Percentiles rank a stretch among this genome's conserved stretches.
Conservation (phyloP, 1,284 basidiomycete genomes). For the Trametes versicolor region DNA sequence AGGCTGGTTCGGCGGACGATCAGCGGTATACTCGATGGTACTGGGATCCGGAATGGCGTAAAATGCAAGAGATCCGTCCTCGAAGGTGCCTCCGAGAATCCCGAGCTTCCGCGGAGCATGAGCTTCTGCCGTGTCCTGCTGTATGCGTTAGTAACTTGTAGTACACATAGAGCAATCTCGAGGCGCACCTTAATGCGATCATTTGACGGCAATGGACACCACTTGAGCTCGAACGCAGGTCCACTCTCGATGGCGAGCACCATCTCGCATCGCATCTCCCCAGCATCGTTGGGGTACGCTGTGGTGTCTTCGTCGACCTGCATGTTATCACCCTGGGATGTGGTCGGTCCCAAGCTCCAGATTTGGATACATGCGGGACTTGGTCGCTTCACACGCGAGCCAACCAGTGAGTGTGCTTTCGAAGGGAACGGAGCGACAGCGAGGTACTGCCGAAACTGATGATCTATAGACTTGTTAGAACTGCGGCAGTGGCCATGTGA, state of each 20-base stretch:
- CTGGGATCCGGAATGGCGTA: conserved; percentile 81
- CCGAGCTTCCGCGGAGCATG: conserved; percentile 69
- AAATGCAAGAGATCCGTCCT: conserved; percentile 83
- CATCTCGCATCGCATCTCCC: conserved; percentile 73
- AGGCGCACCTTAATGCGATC: conserved; percentile 50
- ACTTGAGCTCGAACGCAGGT: conserved; percentile 80
- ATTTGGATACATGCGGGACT: conserved; percentile 74
- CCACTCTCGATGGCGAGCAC: conserved; percentile 82
- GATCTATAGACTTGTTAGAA: conserved; percentile 48
- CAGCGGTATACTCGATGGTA: conserved; percentile 47
- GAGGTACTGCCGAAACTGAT: conserved; percentile 75
- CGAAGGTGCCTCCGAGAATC: conserved; percentile 82
- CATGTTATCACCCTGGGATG: conserved; percentile 36
- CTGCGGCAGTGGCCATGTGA: background rate
- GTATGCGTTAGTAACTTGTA: background rate
- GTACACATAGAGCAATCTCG: no score
- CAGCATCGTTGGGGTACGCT: conserved; percentile 30
- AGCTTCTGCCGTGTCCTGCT: conserved; percentile 12
- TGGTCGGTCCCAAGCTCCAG: conserved; percentile 56
- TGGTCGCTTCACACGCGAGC: conserved; percentile 60
- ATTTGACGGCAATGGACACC: conserved; percentile 88
- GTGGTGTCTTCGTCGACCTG: conserved; percentile 21
- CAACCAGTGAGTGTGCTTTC: conserved; percentile 64
- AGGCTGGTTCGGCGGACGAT: conserved; percentile 38
- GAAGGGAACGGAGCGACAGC: conserved; percentile 84